These are phyloP conservation scores for Micromonas commoda DNA, from an alignment of 139 green algal species.

Conservation along the genomic window DNA sequence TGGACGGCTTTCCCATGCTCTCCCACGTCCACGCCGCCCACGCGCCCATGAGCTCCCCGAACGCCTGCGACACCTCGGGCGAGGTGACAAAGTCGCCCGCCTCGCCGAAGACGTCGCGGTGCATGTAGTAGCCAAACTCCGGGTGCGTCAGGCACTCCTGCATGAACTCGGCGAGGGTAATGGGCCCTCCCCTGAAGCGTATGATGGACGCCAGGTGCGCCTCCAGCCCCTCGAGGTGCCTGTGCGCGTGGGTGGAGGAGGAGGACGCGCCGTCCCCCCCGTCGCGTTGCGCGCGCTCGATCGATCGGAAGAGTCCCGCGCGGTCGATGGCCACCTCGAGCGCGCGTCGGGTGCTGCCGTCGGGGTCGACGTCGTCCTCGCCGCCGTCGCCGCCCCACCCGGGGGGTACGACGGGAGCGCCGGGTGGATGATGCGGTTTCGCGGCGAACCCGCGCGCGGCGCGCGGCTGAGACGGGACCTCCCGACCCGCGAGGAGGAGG, in stretches of 20 bases:
- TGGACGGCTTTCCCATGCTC: conserved; percentile 60
- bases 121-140: conserved; percentile 34
- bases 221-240: background rate
- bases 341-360: background rate
- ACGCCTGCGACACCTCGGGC: conserved; percentile 94
- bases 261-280: background rate
- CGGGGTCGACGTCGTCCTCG: background rate
- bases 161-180: conserved; percentile 82
- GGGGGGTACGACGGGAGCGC: background rate
- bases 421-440: background rate
- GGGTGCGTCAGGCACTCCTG: conserved; percentile 33
- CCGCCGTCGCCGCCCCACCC: background rate
- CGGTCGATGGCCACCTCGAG: conserved; percentile 19
- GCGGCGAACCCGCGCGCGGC: too few species aligned
- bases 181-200: conserved; percentile 77
- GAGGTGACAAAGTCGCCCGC: conserved; percentile 91
- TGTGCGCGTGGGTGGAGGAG: background rate
- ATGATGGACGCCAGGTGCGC: background rate
- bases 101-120: conserved; percentile 79
- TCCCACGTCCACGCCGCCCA: conserved; percentile 83
- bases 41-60: conserved; percentile 90
- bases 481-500: too few species aligned
- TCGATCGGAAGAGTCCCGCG: background rate
- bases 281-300: background rate
- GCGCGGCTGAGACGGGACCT: too few species aligned